Evolutionary conservation across 768 basidiomycete species (phyloP).

Genomic region (Kwoniella dejecticola): DNA sequence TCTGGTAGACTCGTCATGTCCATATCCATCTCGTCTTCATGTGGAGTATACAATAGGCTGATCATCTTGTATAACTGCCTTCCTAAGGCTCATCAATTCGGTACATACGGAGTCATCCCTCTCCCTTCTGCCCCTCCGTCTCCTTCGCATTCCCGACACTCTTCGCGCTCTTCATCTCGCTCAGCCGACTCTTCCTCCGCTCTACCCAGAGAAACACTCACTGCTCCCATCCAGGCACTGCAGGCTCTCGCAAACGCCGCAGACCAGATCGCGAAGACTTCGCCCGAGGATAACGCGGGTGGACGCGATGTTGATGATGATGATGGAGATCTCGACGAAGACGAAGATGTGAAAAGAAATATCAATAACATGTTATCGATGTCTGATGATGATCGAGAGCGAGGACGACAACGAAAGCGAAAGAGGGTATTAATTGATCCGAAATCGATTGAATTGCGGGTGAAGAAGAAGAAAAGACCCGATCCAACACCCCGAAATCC

Average conservation of each 20-base stretch:
- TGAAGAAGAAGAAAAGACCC: slow-evolving; percentile 51
- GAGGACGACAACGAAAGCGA: slow-evolving; percentile 63
- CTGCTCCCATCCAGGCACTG: slow-evolving; percentile 90
- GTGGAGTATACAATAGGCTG: too few species aligned
- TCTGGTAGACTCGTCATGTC: not conserved
- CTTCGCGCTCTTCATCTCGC: slow-evolving; percentile 63
- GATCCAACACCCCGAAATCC: slow-evolving; percentile 54
- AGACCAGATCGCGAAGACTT: slow-evolving; percentile 67
- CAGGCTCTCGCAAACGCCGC: slow-evolving; percentile 94
- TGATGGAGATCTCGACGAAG: too few species aligned
- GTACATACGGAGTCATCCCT: slow-evolving; percentile 84
- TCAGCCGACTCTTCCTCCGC: slow-evolving; percentile 92
- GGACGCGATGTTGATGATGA: too few species aligned
- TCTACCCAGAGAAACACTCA: slow-evolving; percentile 76
- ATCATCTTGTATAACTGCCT: slow-evolving; percentile 10
- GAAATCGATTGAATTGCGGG: slow-evolving; percentile 61
- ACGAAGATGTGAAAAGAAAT: slow-evolving; percentile 5
- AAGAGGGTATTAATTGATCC: slow-evolving; percentile 80
- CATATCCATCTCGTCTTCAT: too few species aligned
- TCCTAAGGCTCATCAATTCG: slow-evolving; percentile 80
- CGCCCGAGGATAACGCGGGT: slow-evolving; percentile 4
- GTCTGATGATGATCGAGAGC: not conserved
- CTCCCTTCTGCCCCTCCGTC: slow-evolving; percentile 60
- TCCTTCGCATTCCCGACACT: slow-evolving; percentile 54
- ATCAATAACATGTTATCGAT: not conserved